Evolutionary conservation across 148 eudicot species (phyloP).

Genomic region (Talinum fruticosum): DNA sequence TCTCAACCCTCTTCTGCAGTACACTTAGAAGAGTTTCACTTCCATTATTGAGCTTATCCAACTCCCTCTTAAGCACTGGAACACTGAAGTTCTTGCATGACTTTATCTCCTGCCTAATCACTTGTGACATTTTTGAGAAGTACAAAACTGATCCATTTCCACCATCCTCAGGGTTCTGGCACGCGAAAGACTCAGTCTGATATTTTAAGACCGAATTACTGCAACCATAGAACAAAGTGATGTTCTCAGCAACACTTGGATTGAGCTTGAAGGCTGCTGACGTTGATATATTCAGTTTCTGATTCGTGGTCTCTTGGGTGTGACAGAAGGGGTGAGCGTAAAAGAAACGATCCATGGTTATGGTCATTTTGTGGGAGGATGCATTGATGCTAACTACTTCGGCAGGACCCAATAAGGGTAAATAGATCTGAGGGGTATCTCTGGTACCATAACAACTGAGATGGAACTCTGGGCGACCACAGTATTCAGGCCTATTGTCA

Average conservation of each 20-base stretch:
- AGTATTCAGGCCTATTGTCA: slow-evolving; percentile 1
- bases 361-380: neutral
- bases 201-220: neutral
- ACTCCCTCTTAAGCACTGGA: neutral
- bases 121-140: neutral
- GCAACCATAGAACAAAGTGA: neutral
- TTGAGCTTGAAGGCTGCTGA: neutral
- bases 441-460: neutral
- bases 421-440: neutral
- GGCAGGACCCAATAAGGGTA: neutral
- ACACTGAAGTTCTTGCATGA: neutral
- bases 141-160: neutral
- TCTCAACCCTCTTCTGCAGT: neutral
- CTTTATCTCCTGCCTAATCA: too few species aligned
- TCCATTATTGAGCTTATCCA: neutral
- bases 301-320: neutral
- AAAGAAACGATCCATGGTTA: neutral
- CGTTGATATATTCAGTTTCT: neutral
- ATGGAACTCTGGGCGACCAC: neutral
- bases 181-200: neutral
- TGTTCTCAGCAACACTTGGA: neutral
- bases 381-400: neutral
- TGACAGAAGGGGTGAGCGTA: neutral
- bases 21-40: neutral
- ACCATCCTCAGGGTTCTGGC: neutral